A percentile compares a stretch with the other conserved stretches of the same genome.
Conservation (phyloP, 2,329 filamentous ascomycete genomes). For the Ceratocystis cubensis region DNA sequence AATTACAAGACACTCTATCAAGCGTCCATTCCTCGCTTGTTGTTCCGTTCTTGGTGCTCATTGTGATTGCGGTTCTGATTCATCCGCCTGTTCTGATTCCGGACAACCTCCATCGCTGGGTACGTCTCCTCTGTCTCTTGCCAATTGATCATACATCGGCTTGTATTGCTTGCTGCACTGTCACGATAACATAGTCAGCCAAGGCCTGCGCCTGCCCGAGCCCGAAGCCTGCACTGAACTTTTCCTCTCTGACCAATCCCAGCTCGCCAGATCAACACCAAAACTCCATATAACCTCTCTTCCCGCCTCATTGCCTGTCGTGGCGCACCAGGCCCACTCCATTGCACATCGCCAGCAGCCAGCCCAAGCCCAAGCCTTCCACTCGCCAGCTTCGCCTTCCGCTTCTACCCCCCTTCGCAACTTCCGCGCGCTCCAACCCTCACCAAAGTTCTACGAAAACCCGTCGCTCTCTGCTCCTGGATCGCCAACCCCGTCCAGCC, state of each 20-base stretch:
- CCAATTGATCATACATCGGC: not conserved
- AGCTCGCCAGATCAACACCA: not conserved
- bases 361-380: slow-evolving; percentile 13
- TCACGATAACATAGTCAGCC: not conserved
- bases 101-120: not conserved
- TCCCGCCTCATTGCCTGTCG: slow-evolving; percentile 17
- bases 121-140: not conserved
- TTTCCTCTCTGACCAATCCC: slow-evolving; percentile 5
- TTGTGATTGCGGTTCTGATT: slow-evolving; percentile 3
- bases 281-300: not conserved
- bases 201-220: not conserved
- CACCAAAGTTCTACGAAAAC: slow-evolving; percentile 37
- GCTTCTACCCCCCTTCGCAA: not conserved
- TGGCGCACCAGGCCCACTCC: slow-evolving; percentile 18
- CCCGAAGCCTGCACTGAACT: not conserved
- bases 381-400: not conserved
- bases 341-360: slow-evolving; percentile 19
- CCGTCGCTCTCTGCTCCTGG: slow-evolving; percentile 30
- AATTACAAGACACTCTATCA: not conserved
- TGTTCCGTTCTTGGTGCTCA: not conserved
- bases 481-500: slow-evolving; percentile 35
- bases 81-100: slow-evolving; percentile 6
- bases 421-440: slow-evolving; percentile 35
- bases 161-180: too few relatives aligned
- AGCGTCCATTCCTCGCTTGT: slow-evolving; percentile 11